phyloP scores from a whole-genome alignment of 2,329 filamentous ascomycete genomes.

The Blastomyces parvus region DNA sequence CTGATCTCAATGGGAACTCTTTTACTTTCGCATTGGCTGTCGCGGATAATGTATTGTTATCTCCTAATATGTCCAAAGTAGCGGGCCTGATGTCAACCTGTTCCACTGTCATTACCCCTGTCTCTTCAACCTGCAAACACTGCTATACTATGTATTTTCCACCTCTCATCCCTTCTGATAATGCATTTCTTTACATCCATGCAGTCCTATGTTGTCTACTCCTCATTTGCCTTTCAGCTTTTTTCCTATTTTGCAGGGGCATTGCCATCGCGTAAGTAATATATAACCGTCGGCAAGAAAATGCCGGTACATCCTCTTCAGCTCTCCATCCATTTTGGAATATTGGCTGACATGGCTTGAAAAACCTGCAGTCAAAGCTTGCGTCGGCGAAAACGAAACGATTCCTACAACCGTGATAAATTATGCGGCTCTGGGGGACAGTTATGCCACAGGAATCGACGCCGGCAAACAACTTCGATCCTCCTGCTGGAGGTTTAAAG shows the following conservation, averaged over 20 bases:
- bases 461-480: constrained; percentile 17
- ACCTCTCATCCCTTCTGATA: not conserved
- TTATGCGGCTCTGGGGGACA: constrained; percentile 23
- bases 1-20: not conserved
- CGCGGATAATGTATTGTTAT: not conserved
- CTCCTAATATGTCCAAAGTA: not conserved
- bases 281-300: not conserved
- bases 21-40: not conserved
- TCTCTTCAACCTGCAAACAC: not conserved
- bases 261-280: constrained; percentile 2
- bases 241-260: not conserved
- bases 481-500: constrained; percentile 19
- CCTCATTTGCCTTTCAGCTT: not conserved
- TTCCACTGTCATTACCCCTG: not conserved
- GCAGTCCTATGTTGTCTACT: not conserved
- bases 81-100: not conserved
- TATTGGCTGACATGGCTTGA: not conserved
- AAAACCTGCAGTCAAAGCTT: not conserved
- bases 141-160: constrained; percentile 3
- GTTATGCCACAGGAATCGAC: constrained; percentile 22
- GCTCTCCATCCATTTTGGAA: not conserved
- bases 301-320: not conserved
- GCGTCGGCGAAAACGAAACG: not conserved
- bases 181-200: constrained; percentile 5
- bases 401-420: constrained; percentile 8